These are phyloP conservation scores for Ulvella scutata DNA, from an alignment of 139 green algal genomes.

Conservation along the genomic window DNA sequence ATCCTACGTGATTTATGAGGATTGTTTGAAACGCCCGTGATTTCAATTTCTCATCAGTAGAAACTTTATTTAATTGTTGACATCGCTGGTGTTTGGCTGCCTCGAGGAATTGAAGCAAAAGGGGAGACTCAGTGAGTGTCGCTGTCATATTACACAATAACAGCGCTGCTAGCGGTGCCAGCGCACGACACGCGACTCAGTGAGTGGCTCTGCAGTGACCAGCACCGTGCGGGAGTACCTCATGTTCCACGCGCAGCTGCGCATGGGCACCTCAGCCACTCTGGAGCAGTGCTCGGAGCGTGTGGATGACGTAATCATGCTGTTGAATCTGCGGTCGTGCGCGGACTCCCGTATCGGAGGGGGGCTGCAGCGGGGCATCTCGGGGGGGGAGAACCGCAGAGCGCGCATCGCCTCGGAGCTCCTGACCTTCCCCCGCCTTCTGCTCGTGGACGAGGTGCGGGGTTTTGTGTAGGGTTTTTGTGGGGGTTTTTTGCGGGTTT, in stretches of 20 bases:
- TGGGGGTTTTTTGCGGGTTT: no score
- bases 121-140: no score
- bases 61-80: no score
- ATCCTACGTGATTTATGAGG: no score
- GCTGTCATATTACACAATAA: no score
- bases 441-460: constrained; percentile 77
- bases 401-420: constrained; percentile 52
- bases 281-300: background rate
- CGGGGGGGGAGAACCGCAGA: constrained; percentile 30
- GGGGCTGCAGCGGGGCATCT: constrained; percentile 28
- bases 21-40: no score
- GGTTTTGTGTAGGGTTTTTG: no score
- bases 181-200: no score
- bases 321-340: constrained; percentile 20
- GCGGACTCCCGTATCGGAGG: constrained; percentile 36
- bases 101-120: no score
- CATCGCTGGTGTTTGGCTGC: no score
- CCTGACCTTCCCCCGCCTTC: constrained; percentile 38
- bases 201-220: constrained; percentile 21
- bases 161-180: no score
- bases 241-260: constrained; percentile 46
- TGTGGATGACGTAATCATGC: constrained; percentile 14
- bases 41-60: no score
- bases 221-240: constrained; percentile 58
- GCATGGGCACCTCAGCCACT: constrained; percentile 16